phyloP scores from a whole-genome alignment of 176 grass and related monocot genomes.

The Paspalum notatum region DNA sequence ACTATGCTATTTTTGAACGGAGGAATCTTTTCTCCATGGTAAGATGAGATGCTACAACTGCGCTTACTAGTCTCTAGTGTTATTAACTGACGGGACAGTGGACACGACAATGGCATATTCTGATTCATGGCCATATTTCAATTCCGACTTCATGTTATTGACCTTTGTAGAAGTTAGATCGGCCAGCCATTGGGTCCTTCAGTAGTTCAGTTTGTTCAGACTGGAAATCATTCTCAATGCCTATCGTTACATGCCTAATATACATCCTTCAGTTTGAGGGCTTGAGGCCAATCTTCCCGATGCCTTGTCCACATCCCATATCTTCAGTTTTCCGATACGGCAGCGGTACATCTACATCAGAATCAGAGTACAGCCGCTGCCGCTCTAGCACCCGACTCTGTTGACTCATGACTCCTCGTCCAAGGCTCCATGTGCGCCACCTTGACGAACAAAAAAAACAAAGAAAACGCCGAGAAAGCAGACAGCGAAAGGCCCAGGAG shows the following conservation, averaged over 20 bases:
- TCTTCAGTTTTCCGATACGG: not conserved
- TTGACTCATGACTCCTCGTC: not conserved
- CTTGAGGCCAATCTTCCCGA: too few species aligned
- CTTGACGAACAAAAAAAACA: not conserved
- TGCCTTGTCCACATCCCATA: too few species aligned
- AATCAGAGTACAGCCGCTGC: not conserved
- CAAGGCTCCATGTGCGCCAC: not conserved
- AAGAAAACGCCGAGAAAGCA: not conserved
- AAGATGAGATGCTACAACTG: not conserved
- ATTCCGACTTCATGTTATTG: too few species aligned
- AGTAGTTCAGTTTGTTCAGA: not conserved
- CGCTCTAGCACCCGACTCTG: not conserved
- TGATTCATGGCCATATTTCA: not conserved
- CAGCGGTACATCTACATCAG: not conserved
- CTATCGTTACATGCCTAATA: not conserved
- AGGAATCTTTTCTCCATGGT: not conserved
- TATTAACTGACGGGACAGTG: too few species aligned
- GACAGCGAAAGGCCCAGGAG: not conserved
- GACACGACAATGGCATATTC: not conserved
- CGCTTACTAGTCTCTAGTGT: too few species aligned
- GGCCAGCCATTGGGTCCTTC: too few species aligned
- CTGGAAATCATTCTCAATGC: not conserved
- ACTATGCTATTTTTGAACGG: not conserved
- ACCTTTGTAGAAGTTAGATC: too few species aligned
- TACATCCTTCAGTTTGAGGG: too few species aligned